These are phyloP conservation scores for Yueomyces sp. DNA, from an alignment of 805 yeast genomes.

Conservation along the genomic window DNA sequence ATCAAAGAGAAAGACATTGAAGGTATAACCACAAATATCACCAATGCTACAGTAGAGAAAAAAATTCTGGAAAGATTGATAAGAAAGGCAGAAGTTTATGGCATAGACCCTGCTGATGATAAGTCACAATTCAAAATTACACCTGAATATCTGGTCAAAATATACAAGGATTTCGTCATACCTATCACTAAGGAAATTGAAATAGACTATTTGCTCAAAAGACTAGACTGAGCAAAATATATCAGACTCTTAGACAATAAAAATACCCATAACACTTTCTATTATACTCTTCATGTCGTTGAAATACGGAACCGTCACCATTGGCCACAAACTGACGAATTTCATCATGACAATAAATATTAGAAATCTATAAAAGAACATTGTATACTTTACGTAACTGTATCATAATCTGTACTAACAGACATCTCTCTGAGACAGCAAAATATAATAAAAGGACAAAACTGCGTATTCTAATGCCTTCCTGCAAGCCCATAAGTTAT, in stretches of 20 bases:
- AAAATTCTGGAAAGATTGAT: constrained; percentile 67
- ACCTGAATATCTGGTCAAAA: constrained; percentile 67
- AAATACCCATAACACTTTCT: too few relatives aligned
- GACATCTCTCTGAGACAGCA: neutral
- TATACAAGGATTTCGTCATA: constrained; percentile 79
- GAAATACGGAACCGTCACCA: neutral
- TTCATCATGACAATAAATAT: too few relatives aligned
- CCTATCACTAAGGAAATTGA: constrained; percentile 94
- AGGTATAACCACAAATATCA: constrained; percentile 71
- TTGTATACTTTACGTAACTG: too few relatives aligned
- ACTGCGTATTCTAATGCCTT: neutral
- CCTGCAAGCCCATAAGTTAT: constrained; percentile 8
- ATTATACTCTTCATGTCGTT: neutral
- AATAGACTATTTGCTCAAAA: constrained; percentile 74
- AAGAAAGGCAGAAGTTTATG: constrained; percentile 75
- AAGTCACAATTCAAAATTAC: constrained; percentile 66
- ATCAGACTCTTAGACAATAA: too few relatives aligned
- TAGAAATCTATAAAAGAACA: too few relatives aligned
- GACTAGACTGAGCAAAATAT: constrained; percentile 38
- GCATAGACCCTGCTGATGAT: constrained; percentile 72
- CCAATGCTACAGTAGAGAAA: constrained; percentile 77
- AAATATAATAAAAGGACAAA: neutral
- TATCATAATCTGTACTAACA: too few relatives aligned
- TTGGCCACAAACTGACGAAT: neutral
- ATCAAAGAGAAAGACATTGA: constrained; percentile 51